Conservation (phyloP, 2,329 filamentous ascomycete genomes). For the Arthrobotrys sinensis region DNA sequence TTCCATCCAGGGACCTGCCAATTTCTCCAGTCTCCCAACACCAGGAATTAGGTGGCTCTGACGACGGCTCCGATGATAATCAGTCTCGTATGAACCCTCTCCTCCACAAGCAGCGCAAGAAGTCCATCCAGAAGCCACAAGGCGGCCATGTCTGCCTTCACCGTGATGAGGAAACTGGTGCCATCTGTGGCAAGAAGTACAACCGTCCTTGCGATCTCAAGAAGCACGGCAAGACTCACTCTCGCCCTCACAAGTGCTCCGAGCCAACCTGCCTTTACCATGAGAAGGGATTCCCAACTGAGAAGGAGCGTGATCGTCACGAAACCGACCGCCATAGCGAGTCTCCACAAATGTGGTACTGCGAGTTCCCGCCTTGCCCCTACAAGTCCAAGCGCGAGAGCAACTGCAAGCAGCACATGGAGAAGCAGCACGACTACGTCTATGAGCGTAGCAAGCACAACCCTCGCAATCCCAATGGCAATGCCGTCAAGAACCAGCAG, state of each 20-base stretch:
- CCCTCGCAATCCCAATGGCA: constrained; percentile 62
- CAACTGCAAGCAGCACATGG: constrained; percentile 99
- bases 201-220: constrained; percentile 97
- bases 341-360: constrained; percentile 85
- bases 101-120: constrained; percentile 73
- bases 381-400: constrained; percentile 97
- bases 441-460: constrained; percentile 95
- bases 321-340: constrained; percentile 95
- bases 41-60: constrained; percentile 70
- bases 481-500: constrained; percentile 42
- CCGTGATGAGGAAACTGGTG: constrained; percentile 95
- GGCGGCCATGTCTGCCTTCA: constrained; percentile 87
- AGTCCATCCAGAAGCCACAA: constrained; percentile 73
- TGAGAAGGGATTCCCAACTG: constrained; percentile 91
- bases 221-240: constrained; percentile 98
- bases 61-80: constrained; percentile 56
- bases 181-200: constrained; percentile 89
- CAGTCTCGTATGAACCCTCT: constrained; percentile 33
- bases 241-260: constrained; percentile 94
- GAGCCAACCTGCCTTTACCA: constrained; percentile 88
- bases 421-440: constrained; percentile 92
- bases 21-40: constrained; percentile 65
- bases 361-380: constrained; percentile 84
- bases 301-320: constrained; percentile 97
- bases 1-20: constrained; percentile 47